Evolutionary conservation across 2,329 filamentous ascomycete genomes (phyloP), one percentile per base, ranked within the genome.

Genomic region (Trichoderma aggressivum): DNA sequence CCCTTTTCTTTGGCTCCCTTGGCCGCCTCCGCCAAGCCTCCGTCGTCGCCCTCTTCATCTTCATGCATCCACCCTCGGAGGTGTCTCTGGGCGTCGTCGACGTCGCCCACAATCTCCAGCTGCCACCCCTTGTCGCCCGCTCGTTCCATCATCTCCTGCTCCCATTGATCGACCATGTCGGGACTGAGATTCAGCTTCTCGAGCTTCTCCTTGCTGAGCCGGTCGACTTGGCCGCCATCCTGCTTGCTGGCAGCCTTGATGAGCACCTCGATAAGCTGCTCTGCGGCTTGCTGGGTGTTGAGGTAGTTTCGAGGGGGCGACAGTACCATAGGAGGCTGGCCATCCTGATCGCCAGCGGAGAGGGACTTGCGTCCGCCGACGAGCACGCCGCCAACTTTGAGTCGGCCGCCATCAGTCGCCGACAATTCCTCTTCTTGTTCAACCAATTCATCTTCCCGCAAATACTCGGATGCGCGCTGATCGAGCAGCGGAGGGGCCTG

Each of bases 1-100:
- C 11, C 56, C 39, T 43, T 68, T 6, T 30, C 60, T 14, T 70
- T 64, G 21, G 24, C 71, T 28, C 69, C 56, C 21, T 74, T 58
- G 6, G 18, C 60, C 4, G 53, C 56, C 7, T 6, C 21, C 58
- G 11, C 16, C n/a, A 28, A 21, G 7, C 43, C 14, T 1, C 32
- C 68, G 10, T 30, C 47, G 7, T 55, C 73, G 2, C 71, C 73
- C 10, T 82, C 79, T 11, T 85, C 86, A 30, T 91, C 79, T 12
- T 85, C 86, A 32, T 91, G 89, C 18, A 95, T 86, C 55, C 92
- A 88, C 0, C 91, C 92, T 58, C 91, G 84, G 53, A 95, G 88
- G 77, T 94, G 91, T 73, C 81, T 77, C 26, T 87, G 85, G 5
- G 79, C 78, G 5, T 85, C 82, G 26, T 87, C 86, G 1, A 90